Evolutionary conservation across 2,329 filamentous ascomycete species (phyloP), one percentile per base, ranked within the genome.

Genomic region (Stagonosporopsis rhizophila): DNA sequence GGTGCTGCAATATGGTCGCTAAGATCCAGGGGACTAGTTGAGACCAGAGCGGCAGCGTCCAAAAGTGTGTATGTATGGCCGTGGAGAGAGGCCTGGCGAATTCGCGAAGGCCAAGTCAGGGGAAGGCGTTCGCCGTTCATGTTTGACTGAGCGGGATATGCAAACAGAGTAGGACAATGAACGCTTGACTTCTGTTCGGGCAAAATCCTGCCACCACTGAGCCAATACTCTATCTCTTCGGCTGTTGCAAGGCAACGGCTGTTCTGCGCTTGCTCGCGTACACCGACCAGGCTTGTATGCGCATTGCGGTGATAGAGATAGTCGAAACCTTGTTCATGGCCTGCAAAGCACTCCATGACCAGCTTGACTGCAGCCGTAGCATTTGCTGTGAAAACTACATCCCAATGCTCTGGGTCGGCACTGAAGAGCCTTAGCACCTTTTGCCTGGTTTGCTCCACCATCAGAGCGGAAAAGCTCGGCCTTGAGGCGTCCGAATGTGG

Each of bases 351-450:
- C 52, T 98, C 94, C 32, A 85, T 82, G 0, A 96, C 89, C 3
- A 97, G 79, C 75, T 97, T 98, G 66, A 96, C 87, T 2, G 87
- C 93, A 2, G 92, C 92, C 0, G 94, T 97, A 15, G 94, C 90
- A 75, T 98, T 98, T 20, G 92, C 87, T n/a, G 95, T 91, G 71
- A 97, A 98, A 1, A 97, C 85, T 1, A 97, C 76, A 67, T 97
- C 93, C 66, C 93, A 98, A 4, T 90, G 81, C 6, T 86, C 83
- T 5, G 92, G 90, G 59, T 91, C 86, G 1, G 92, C 92, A 32
- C 88, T 87, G 77, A 96, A 92, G 70, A 96, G 92, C 2, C 81
- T 80, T 15, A 98, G 79, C 2, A 77, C 67, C 60, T 70, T 61
- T 50, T 58, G 34, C 59, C 75, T 50, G 54, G 72, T 68, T 7